Evolutionary conservation across 2,329 filamentous ascomycete species (phyloP).

Genomic region (Aspergillus bombycis): DNA sequence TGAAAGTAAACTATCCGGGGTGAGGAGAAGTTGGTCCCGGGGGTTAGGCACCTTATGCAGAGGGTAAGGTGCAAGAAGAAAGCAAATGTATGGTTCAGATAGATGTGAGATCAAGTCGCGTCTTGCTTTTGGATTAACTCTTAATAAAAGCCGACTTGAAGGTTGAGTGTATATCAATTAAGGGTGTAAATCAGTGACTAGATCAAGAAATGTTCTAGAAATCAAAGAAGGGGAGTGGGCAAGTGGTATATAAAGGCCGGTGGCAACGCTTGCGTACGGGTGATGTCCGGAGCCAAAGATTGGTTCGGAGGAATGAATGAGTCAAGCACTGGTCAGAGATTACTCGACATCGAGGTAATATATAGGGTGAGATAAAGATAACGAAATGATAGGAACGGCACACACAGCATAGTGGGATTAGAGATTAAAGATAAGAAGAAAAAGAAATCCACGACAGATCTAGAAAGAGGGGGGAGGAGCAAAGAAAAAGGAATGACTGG

Average conservation of each 20-base stretch:
- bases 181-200: neutral
- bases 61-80: neutral
- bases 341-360: neutral
- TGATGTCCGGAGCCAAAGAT: neutral
- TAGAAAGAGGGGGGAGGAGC: neutral
- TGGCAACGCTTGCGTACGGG: neutral
- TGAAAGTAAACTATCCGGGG: neutral
- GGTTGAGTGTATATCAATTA: slow-evolving; percentile 12
- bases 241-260: neutral
- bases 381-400: slow-evolving; percentile 3
- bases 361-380: neutral
- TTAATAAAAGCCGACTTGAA: neutral
- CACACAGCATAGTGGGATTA: slow-evolving; percentile 1
- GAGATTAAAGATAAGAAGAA: slow-evolving; percentile 8
- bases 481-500: neutral
- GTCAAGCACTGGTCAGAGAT: neutral
- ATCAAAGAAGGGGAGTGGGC: neutral
- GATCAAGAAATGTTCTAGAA: neutral
- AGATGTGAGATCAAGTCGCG: neutral
- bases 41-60: neutral
- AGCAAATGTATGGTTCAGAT: neutral
- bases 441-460: slow-evolving; percentile 6
- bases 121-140: neutral
- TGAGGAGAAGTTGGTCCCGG: neutral
- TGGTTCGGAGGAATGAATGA: slow-evolving; percentile 3